Evolutionary conservation across 306 rosid species (phyloP), one percentile per base, ranked within the genome.

Genomic region (Arachis stenosperma): DNA sequence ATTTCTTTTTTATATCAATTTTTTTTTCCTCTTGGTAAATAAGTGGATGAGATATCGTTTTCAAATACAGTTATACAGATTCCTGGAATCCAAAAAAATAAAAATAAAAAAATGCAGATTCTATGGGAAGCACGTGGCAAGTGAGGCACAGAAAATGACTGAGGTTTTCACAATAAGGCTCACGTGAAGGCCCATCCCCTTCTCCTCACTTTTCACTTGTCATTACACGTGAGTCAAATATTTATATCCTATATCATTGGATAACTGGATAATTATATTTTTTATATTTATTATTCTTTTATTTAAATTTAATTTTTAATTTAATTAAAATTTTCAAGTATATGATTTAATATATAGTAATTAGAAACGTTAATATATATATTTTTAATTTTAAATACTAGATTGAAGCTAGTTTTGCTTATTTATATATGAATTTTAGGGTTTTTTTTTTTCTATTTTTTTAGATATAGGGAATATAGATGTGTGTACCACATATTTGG

Each of bases 101-200:
- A 48, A 46, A 8, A 11, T 7, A 46, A 46, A 7, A 40, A 42
- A 27, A 43, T 43, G 43, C 14, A 71, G 67, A 52, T 51, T 40
- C 61, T 40, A 41, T 27, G 17, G 30, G 61, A 54, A 33, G 79
- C 80, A 75, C 74, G 60, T 75, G 74, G 54, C 52, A 75, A 59
- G 29, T 9, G 58, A 33, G 60, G 65, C 58, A 53, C 15, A 9
- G 59, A 7, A 41, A 66, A 73, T 66, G 74, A 17, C 53, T 43
- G 30, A 15, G 42, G 43, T 33, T 67, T 75, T 67, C 69, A 57
- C 43, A 47, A 47, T 57, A 61, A 58, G 9, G 12, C 80, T 57
- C 74, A 75, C 80, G 80, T 75, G 79, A 75, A 75, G 11, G 36
- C 52, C 80, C 74, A 75, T 67, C 61, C 80, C 40, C 22, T 41